Base-by-base conservation (phyloP, 1,139 yeast genomes). In the Pichia norvegensis region DNA sequence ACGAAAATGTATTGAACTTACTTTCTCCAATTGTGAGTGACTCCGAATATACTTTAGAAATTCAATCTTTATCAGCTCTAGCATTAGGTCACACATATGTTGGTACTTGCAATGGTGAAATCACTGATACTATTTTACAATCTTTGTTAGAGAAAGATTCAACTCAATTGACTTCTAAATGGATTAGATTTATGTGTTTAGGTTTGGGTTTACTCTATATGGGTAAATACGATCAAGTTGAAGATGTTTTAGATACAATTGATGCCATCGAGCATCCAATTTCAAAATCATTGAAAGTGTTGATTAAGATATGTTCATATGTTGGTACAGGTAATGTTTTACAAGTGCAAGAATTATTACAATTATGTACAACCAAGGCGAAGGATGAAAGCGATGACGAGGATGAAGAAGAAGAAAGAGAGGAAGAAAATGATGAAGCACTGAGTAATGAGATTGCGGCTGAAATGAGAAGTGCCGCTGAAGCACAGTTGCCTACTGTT, bases 321-420 rank as follows among this genome's bases (percentile, higher is more conserved):
- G 95, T 97, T 17, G 99, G 98, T 53, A 87, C 97, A 39, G 99
- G 98, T 57, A 94, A 94, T 63, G 99, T 94, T 37, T 76, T 94
- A 55, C 95, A 90, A 68, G 85, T 94, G 52, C 99, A 94, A 69
- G 79, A 87, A 33, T 73, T 94, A 60, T 76, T 92, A 57, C 95
- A 87, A 60, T 86, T 88, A 75, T 79, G 95, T 60, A 83, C 95
- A 4, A 67, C 67, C 2, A 69, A 68, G 38, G 67, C 68, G 19
- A 73, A 68, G 20, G 70, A 70, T 4, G 72, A 67, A 8, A 72
- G 67, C 14, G 73, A 68, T 1, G 76, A 73, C 8, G 76, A 69
- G 17, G 76, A 69, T 31, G 75, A 68, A 8, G 72, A 66, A n/a
- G 70, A 62, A 9, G 72, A 63, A 2, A 68, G 62, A n/a, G 70